Conservation (phyloP, 208 protist species). For the Trypanosoma melophagium region DNA sequence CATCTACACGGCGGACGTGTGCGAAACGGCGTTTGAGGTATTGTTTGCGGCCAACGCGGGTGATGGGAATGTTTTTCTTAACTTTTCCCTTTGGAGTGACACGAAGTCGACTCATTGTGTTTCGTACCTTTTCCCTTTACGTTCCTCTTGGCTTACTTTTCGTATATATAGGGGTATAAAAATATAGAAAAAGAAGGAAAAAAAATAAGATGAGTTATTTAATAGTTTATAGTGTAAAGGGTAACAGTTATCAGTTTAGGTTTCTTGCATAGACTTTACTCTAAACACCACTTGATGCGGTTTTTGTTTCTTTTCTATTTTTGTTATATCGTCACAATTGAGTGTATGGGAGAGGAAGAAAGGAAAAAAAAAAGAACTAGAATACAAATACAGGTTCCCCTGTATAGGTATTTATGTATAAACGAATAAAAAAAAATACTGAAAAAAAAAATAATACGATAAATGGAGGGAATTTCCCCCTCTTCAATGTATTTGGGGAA, state of each 20-base stretch:
- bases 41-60: constrained; percentile 78
- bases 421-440: background rate
- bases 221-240: constrained; percentile 12
- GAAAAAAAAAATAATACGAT: constrained; percentile 11
- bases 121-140: background rate
- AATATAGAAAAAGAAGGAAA: constrained; percentile 13
- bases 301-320: too few species aligned
- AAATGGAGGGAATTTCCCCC: background rate
- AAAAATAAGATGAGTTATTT: constrained; percentile 17
- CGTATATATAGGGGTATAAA: constrained; percentile 10
- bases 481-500: background rate
- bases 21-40: constrained; percentile 85
- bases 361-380: constrained; percentile 5
- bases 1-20: constrained; percentile 66
- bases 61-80: constrained; percentile 88
- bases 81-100: constrained; percentile 83
- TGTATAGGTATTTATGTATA: background rate
- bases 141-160: background rate
- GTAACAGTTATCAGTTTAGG: too few species aligned
- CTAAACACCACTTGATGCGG: too few species aligned
- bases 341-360: background rate
- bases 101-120: constrained; percentile 62
- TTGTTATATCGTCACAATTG: too few species aligned
- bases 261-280: too few species aligned
- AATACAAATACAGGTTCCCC: constrained; percentile 9